These are phyloP conservation scores for Penicillium concentricum DNA, from an alignment of 2,329 filamentous ascomycete genomes.

Conservation along the genomic window DNA sequence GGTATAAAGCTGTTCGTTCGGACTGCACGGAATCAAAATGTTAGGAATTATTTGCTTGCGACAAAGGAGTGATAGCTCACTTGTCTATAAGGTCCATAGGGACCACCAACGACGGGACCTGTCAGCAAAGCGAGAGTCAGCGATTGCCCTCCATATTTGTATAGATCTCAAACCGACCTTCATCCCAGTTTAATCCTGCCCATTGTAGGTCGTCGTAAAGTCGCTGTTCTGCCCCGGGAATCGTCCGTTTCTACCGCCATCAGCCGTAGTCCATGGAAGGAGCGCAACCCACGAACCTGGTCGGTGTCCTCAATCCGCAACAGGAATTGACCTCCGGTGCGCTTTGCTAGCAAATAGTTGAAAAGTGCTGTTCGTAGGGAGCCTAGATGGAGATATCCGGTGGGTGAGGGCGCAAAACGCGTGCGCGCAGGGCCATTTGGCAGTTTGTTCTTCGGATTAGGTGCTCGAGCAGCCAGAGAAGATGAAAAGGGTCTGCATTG, in stretches of 20 bases:
- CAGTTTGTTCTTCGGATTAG: conserved; percentile 37
- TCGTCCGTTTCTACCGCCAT: conserved; percentile 68
- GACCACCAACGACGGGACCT: conserved; percentile 78
- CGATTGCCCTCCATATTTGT: conserved; percentile 1
- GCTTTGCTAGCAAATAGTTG: conserved; percentile 86
- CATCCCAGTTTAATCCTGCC: conserved; percentile 90
- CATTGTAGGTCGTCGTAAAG: conserved; percentile 79
- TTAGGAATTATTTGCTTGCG: conserved; percentile 1
- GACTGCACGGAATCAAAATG: conserved; percentile 55
- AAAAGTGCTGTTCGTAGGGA: conserved; percentile 91
- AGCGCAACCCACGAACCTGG: conserved; percentile 57
- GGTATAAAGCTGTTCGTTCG: conserved; percentile 72
- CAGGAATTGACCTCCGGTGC: conserved; percentile 85
- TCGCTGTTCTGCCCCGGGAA: conserved; percentile 73
- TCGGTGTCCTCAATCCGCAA: conserved; percentile 94
- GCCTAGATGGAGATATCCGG: conserved; percentile 87
- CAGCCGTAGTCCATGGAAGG: conserved; percentile 22
- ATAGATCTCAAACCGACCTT: conserved; percentile 56
- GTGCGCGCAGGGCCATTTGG: conserved; percentile 65
- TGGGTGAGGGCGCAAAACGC: conserved; percentile 93
- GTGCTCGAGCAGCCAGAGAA: conserved; percentile 24
- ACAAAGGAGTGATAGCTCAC: conserved; percentile 43
- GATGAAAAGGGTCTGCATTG: conserved; percentile 37
- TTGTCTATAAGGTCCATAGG: conserved; percentile 82
- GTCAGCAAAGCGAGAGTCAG: conserved; percentile 5